Conservation (phyloP, 2,329 filamentous ascomycete genomes). For the Amauroascus niger region DNA sequence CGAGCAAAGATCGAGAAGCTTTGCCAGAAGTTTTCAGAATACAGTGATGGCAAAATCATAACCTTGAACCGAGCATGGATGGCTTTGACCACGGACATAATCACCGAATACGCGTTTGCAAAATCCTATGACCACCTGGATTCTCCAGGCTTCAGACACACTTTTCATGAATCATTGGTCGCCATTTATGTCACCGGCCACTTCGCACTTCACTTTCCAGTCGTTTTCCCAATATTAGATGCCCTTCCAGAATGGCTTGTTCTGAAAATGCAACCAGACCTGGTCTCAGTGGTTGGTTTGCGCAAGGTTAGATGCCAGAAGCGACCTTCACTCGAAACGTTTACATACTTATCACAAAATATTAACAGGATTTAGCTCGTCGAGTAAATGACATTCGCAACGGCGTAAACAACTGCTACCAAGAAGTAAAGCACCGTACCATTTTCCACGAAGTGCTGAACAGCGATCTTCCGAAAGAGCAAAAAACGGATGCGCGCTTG, state of each 20-base stretch:
- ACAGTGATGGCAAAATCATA: slow-evolving; percentile 20
- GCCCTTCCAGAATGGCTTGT: slow-evolving; percentile 21
- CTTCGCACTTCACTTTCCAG: slow-evolving; percentile 18
- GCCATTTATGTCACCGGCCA: slow-evolving; percentile 16
- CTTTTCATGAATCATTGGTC: slow-evolving; percentile 13
- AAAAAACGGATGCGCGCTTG: slow-evolving; percentile 21
- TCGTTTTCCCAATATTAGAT: slow-evolving; percentile 20
- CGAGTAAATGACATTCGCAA: slow-evolving; percentile 14
- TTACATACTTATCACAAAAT: background rate
- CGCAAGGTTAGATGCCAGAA: slow-evolving; percentile 13
- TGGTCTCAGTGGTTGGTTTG: slow-evolving; percentile 15
- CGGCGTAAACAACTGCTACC: slow-evolving; percentile 9
- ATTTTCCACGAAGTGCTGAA: slow-evolving; percentile 25
- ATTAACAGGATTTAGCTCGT: slow-evolving; percentile 15
- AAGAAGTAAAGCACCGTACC: slow-evolving; percentile 16
- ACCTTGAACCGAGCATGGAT: slow-evolving; percentile 23
- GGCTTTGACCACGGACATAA: slow-evolving; percentile 26
- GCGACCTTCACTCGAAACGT: background rate
- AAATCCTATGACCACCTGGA: slow-evolving; percentile 20
- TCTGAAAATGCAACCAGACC: slow-evolving; percentile 15
- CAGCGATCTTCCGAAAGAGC: slow-evolving; percentile 19
- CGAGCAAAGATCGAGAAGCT: slow-evolving; percentile 19
- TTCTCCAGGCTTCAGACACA: slow-evolving; percentile 15
- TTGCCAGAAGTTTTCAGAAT: slow-evolving; percentile 19
- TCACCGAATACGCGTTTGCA: slow-evolving; percentile 25